phyloP scores from a whole-genome alignment of 139 green algal species.

The Ettlia oleoabundans region DNA sequence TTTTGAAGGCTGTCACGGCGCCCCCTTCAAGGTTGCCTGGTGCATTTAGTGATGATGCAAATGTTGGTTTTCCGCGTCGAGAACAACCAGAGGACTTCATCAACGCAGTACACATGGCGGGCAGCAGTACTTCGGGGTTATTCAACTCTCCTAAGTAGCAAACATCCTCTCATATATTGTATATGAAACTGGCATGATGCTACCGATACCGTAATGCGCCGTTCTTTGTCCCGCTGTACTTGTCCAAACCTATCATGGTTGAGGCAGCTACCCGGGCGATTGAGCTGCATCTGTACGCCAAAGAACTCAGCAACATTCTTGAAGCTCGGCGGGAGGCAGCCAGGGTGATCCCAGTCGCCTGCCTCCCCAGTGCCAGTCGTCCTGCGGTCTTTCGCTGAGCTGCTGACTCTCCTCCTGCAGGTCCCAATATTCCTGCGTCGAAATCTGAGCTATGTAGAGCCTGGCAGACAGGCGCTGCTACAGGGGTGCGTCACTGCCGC shows the following conservation, averaged over 20 bases:
- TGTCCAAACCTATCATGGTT: neutral
- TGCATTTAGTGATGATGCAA: no score
- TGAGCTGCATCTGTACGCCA: neutral
- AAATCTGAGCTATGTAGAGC: conserved; percentile 27
- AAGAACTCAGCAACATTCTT: neutral
- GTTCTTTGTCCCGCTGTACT: neutral
- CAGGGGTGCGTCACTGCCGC: neutral
- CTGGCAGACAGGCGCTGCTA: neutral
- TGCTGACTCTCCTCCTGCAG: neutral
- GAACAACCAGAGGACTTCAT: no score
- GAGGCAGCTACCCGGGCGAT: neutral
- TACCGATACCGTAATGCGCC: no score
- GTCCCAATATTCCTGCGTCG: conserved; percentile 15
- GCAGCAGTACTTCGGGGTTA: no score
- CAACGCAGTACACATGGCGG: no score
- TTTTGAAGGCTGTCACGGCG: no score
- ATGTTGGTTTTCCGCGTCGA: no score
- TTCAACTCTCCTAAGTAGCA: no score
- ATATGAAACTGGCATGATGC: no score
- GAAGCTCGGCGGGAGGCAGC: neutral
- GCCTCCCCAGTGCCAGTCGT: neutral
- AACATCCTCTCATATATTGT: no score
- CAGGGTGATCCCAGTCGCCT: neutral
- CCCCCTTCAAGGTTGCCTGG: no score
- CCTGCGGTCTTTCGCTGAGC: neutral